These are phyloP conservation scores for Cladophialophora exuberans DNA, from an alignment of 2,329 filamentous ascomycete genomes.

Conservation along the genomic window DNA sequence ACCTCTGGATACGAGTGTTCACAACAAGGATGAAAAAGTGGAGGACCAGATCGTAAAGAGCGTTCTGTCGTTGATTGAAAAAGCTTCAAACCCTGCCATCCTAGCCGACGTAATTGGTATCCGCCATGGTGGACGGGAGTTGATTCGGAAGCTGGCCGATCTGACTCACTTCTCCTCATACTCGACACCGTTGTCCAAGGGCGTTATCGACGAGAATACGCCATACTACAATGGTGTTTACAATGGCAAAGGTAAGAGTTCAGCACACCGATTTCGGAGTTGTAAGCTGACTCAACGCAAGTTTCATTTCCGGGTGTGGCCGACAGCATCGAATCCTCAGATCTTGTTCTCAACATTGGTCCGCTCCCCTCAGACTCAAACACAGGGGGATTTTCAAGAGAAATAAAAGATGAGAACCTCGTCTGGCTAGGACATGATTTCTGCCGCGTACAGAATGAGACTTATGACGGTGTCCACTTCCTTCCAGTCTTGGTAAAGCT, in stretches of 20 bases:
- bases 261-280: neutral
- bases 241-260: constrained; percentile 26
- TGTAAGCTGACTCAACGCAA: neutral
- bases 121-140: constrained; percentile 20
- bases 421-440: constrained; percentile 38
- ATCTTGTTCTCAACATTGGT: constrained; percentile 52
- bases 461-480: constrained; percentile 36
- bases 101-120: constrained; percentile 23
- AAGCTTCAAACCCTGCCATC: constrained; percentile 21
- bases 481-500: constrained; percentile 25
- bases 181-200: constrained; percentile 27
- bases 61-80: constrained; percentile 37
- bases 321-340: constrained; percentile 42
- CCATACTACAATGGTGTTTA: constrained; percentile 26
- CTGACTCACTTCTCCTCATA: constrained; percentile 22
- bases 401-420: constrained; percentile 41
- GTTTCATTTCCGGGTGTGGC: constrained; percentile 39
- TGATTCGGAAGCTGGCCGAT: constrained; percentile 25
- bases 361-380: constrained; percentile 54
- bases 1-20: constrained; percentile 60
- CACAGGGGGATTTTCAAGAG: constrained; percentile 42
- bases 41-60: constrained; percentile 64
- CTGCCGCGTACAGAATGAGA: constrained; percentile 19
- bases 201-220: constrained; percentile 25
- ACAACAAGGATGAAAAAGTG: constrained; percentile 17